phyloP scores from a whole-genome alignment of 306 rosid species.

The Lathyrus aphaca region DNA sequence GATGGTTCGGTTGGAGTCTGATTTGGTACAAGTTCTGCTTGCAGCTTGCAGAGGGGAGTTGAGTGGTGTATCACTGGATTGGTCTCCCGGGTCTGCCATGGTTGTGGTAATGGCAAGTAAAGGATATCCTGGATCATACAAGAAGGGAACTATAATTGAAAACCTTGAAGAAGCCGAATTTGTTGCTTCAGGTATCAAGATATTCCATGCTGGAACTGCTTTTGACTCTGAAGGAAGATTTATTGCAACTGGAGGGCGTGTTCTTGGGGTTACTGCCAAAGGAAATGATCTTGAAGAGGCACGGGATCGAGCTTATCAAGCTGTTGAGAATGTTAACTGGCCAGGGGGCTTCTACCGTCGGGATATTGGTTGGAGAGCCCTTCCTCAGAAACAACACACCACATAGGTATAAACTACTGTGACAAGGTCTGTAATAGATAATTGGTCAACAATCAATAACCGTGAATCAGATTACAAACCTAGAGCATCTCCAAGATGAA shows the following conservation, averaged over 20 bases:
- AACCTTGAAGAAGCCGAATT: conserved; percentile 83
- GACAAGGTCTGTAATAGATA: not conserved
- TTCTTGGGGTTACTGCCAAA: conserved; percentile 88
- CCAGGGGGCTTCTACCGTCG: conserved; percentile 82
- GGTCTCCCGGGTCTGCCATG: conserved; percentile 95
- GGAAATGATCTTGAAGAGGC: conserved; percentile 89
- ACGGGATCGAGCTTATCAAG: conserved; percentile 67
- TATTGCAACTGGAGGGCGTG: conserved; percentile 89
- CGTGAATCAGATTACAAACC: not conserved
- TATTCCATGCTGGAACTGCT: conserved; percentile 96
- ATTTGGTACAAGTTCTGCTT: conserved; percentile 82
- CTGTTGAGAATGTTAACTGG: conserved; percentile 75
- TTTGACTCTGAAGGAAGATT: conserved; percentile 68
- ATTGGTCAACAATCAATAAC: conserved; percentile 3
- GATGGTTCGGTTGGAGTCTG: conserved; percentile 92
- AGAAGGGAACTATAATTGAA: conserved; percentile 79
- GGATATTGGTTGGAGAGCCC: conserved; percentile 99
- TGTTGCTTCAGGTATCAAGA: conserved; percentile 69
- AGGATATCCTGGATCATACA: conserved; percentile 85
- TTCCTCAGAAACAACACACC: conserved; percentile 55
- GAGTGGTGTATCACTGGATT: conserved; percentile 68
- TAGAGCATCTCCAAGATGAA: conserved; percentile 17
- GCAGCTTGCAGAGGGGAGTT: conserved; percentile 94
- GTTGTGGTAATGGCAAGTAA: conserved; percentile 98
- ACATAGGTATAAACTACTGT: conserved; percentile 42